Base-by-base conservation (phyloP, 2,329 filamentous ascomycete species). In the Microascus cirrosus region DNA sequence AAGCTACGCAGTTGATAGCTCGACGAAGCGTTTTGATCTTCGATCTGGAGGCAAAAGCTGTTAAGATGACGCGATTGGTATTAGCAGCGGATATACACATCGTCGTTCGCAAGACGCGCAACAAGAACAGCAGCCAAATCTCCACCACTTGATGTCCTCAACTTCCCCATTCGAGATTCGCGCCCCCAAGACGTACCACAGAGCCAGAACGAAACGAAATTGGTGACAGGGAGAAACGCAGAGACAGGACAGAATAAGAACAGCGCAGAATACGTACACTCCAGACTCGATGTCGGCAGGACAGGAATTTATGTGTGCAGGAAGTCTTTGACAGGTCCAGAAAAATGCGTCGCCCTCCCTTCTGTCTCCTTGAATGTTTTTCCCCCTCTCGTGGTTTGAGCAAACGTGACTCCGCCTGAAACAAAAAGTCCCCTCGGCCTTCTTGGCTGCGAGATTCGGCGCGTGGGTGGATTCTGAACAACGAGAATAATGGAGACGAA, bases 401-500 rank as follows among this genome's bases (percentile, higher is more conserved):
- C 18, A 36, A 48, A 39, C 25, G 45, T 32, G 20, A 51, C 42
- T 22, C 20, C 39, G 32, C 12, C 24, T 56, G 54, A 56, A 56
- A 50, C 52, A 36, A 54, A 32, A 25, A 20, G 52, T 36, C 25
- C 22, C 45, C 45, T 50, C 22, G 20, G 11, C 22, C 11, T 24
- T 13, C 45, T 50, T 50, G 45, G 45, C 45, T 50, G 45, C 45
- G 5, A 22, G 22, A 13, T n/a, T 10, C 36, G 13, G 36, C 20
- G n/a, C n/a, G 45, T 22, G n/a, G 18, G n/a, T 10, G 45, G 45
- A 35, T 24, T 50, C 42, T 22, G 28, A 36, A 35, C 32, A 52
- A n/a, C 20, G 20, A 13, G n/a, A 32, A 53, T 7, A 20, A 11
- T 15, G 42, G 53, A 57, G 80, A 84, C 73, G 80, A 82, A 83